These are phyloP conservation scores for Cerrena zonata DNA, from an alignment of 1,284 basidiomycete species.

Conservation along the genomic window DNA sequence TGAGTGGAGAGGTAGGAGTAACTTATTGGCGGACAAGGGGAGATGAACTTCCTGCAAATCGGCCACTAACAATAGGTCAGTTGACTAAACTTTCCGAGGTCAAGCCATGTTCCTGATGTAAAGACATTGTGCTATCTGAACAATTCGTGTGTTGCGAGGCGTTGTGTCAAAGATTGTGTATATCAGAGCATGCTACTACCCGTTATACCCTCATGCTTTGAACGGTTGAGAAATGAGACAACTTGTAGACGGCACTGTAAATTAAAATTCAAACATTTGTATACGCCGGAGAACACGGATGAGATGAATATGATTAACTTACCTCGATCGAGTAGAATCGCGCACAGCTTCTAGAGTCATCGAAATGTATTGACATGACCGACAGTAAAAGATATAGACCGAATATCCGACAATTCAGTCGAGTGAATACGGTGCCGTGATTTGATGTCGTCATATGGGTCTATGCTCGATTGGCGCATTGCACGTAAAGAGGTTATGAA, in stretches of 20 bases:
- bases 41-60: conserved; percentile 2
- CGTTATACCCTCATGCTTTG: too few species aligned
- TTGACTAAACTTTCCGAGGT: conserved; percentile 4
- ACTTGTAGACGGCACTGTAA: too few species aligned
- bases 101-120: neutral
- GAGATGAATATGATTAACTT: neutral
- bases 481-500: too few species aligned
- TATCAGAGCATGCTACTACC: too few species aligned
- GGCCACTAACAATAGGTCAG: conserved; percentile 4
- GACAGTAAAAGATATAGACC: neutral
- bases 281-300: neutral
- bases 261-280: too few species aligned
- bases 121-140: too few species aligned
- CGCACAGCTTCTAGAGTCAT: neutral
- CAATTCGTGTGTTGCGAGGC: too few species aligned
- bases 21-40: neutral
- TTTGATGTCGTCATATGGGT: neutral
- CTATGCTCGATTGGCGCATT: too few species aligned
- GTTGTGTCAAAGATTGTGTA: too few species aligned
- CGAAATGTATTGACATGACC: neutral
- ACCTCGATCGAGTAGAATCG: neutral
- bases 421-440: neutral
- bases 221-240: too few species aligned
- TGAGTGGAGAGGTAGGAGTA: neutral
- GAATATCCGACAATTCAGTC: neutral